Evolutionary conservation across 2,329 filamentous ascomycete species (phyloP), one percentile per base, ranked within the genome.

Genomic region (Rugonectria rugulosa): DNA sequence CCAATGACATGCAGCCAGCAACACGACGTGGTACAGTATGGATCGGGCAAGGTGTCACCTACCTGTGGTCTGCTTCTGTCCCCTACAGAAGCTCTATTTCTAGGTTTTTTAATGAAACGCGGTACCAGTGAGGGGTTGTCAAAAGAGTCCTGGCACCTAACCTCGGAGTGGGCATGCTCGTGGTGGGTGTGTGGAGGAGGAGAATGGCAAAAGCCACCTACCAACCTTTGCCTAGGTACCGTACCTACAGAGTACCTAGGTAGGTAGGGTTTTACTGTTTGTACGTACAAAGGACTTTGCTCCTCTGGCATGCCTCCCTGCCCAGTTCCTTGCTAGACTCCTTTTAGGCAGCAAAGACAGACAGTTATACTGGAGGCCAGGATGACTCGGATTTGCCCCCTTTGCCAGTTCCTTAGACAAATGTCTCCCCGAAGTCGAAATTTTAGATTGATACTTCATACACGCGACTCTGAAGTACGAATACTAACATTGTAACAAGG

Each of bases 1-100:
- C 17, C 26, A 40, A 56, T 51, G 41, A 42, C 53, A 17, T 51
- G 53, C 53, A 56, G 46, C n/a, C n/a, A n/a, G n/a, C n/a, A n/a
- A n/a, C n/a, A n/a, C n/a, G 29, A 41, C n/a, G 29, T 42, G 46
- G 36, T 32, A 47, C 40, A 36, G 41, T 17, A 23, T 21, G 37
- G 19, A 40, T 23, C 43, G 23, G 27, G 34, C 21, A 44, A 40
- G 40, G 29, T 21, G 46, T 21, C 34, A 41, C 27, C 19, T 32
- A 11, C 24, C 40, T 23, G 37, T 36, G 37, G 20, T 36, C 29
- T 54, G 32, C 19, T 44, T 48, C 21, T 54, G 32, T 20, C 34
- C 46, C 38, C 49, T 49, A 21, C 37, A 31, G 43, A 31, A 5
- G 15, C 34, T 29, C 36, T 26, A 29, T 34, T 42, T 23, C 48